Conservation (phyloP, 164 flowering plant genomes). For the Vitis riparia region DNA sequence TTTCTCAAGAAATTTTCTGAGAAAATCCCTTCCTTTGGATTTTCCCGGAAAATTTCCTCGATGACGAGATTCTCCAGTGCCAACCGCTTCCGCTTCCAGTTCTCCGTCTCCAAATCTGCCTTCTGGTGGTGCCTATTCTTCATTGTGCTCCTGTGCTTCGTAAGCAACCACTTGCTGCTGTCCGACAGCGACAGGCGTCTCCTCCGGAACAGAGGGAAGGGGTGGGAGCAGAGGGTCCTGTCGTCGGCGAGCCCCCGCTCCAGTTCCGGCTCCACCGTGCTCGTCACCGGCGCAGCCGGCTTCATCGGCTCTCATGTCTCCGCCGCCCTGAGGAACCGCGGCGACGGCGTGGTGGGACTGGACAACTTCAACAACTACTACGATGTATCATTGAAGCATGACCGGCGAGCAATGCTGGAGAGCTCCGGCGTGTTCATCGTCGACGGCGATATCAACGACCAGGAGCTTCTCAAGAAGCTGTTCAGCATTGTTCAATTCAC, state of each 20-base stretch:
- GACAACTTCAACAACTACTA: constrained; percentile 27
- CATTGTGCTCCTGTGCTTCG: too few species aligned
- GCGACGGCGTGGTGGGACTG: constrained; percentile 26
- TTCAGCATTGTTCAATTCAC: constrained; percentile 14
- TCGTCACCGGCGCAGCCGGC: constrained; percentile 27
- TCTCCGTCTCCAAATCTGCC: too few species aligned
- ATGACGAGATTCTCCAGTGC: too few species aligned
- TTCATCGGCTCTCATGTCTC: constrained; percentile 28
- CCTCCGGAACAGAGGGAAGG: background rate
- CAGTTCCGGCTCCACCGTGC: background rate
- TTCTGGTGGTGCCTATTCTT: too few species aligned
- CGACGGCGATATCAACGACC: constrained; percentile 25
- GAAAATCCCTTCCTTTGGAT: too few species aligned
- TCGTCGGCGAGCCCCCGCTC: constrained; percentile 1
- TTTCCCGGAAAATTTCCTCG: too few species aligned
- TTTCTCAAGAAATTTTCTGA: too few species aligned
- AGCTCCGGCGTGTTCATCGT: constrained; percentile 17
- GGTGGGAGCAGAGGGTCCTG: constrained; percentile 10
- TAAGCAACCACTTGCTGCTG: background rate
- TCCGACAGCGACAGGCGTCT: constrained; percentile 4
- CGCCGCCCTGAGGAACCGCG: constrained; percentile 16
- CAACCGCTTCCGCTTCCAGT: too few species aligned
- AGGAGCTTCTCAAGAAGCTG: constrained; percentile 6
- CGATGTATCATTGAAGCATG: constrained; percentile 15
- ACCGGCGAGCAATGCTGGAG: constrained; percentile 15